phyloP scores from a whole-genome alignment of 306 rosid genomes.

The Geum urbanum region DNA sequence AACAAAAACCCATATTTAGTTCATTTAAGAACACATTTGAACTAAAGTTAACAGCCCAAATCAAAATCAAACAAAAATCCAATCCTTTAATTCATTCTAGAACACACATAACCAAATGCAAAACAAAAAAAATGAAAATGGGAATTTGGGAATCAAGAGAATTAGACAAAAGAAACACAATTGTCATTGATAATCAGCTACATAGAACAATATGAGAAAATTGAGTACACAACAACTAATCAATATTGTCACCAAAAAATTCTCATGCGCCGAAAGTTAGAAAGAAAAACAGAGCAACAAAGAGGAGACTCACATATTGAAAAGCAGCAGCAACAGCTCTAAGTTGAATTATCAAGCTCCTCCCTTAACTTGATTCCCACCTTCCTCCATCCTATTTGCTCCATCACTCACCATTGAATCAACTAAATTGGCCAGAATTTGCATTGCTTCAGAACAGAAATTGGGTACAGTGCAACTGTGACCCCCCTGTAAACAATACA shows the following conservation, averaged over 20 bases:
- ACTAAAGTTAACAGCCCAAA: too few species aligned
- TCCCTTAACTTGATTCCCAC: background rate
- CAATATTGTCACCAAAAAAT: background rate
- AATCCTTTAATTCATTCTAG: too few species aligned
- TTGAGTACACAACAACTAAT: slow-evolving; percentile 2
- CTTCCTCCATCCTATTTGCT: slow-evolving; percentile 11
- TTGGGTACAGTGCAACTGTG: too few species aligned
- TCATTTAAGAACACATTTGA: too few species aligned
- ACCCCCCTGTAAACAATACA: too few species aligned
- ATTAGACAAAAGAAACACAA: too few species aligned
- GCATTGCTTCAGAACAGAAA: background rate
- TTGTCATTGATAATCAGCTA: background rate
- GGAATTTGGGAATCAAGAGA: too few species aligned
- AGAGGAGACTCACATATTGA: slow-evolving; percentile 11
- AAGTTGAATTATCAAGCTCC: background rate
- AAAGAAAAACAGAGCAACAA: background rate
- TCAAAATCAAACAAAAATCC: too few species aligned
- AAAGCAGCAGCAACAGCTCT: background rate
- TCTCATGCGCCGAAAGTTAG: background rate
- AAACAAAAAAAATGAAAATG: too few species aligned
- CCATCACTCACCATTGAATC: slow-evolving; percentile 5
- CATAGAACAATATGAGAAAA: slow-evolving; percentile 9
- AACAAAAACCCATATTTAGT: too few species aligned
- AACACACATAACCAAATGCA: too few species aligned
- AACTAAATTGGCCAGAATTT: background rate